Percentiles rank a stretch among this genome's conserved stretches.
These are phyloP conservation scores for Emericellopsis terricola DNA, from an alignment of 495 filamentous ascomycete species.

Conservation along the genomic window DNA sequence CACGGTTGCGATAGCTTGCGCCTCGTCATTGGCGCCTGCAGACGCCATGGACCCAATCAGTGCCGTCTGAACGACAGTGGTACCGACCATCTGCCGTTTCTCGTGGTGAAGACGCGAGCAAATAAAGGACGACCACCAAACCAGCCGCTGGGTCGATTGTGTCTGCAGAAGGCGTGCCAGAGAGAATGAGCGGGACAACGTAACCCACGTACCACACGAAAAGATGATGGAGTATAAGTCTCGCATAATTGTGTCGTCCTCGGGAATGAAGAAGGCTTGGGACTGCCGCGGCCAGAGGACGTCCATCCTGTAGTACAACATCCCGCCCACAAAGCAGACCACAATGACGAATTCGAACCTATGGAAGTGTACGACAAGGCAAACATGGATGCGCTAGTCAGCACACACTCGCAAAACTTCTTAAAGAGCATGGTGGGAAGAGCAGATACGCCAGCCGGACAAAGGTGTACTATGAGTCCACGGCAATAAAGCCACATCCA, in stretches of 20 bases:
- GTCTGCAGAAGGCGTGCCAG: too few species aligned
- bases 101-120: slow-evolving; percentile 3
- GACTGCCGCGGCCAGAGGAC: slow-evolving; percentile 20
- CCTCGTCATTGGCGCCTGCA: slow-evolving; percentile 6
- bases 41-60: slow-evolving; percentile 12
- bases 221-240: neutral
- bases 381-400: neutral
- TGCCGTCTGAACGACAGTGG: slow-evolving; percentile 8
- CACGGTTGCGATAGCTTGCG: slow-evolving; percentile 7
- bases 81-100: slow-evolving; percentile 11
- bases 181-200: too few species aligned
- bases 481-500: neutral
- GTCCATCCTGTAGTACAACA: slow-evolving; percentile 21
- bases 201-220: neutral
- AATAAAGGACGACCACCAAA: neutral
- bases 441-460: slow-evolving; percentile 14
- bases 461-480: slow-evolving; percentile 7
- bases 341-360: slow-evolving; percentile 13
- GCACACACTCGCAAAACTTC: slow-evolving; percentile 6
- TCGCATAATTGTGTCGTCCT: slow-evolving; percentile 9
- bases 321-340: slow-evolving; percentile 15
- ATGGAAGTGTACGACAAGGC: neutral
- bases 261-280: slow-evolving; percentile 9
- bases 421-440: slow-evolving; percentile 20
- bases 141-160: neutral